Conservation (phyloP, 2,329 filamentous ascomycete species). For the Phoma herbarum region DNA sequence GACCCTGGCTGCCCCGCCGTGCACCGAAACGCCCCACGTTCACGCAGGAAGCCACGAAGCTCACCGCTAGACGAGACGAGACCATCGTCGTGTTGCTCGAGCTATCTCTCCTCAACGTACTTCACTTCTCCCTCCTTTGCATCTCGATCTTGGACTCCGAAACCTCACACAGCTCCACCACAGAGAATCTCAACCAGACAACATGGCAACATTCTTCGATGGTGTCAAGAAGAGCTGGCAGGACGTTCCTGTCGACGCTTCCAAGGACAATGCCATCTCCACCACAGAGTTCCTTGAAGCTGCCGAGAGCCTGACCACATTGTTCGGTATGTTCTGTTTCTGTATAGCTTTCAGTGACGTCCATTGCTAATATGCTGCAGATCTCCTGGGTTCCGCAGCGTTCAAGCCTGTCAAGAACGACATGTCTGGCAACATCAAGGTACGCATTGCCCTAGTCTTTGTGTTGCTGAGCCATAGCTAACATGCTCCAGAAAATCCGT, state of each 20-base stretch:
- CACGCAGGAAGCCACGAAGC: constrained; percentile 23
- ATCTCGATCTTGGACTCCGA: background rate
- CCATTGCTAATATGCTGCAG: constrained; percentile 46
- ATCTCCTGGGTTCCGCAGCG: constrained; percentile 72
- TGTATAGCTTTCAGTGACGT: background rate
- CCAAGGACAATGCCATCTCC: constrained; percentile 77
- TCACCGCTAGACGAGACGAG: constrained; percentile 25
- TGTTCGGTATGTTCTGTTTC: constrained; percentile 73
- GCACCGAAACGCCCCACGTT: constrained; percentile 24
- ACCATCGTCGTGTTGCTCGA: constrained; percentile 18
- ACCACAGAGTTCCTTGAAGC: constrained; percentile 93
- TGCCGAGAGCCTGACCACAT: constrained; percentile 81
- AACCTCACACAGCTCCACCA: background rate
- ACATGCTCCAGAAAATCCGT: constrained; percentile 77
- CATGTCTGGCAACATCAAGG: constrained; percentile 90
- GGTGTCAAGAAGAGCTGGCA: constrained; percentile 84
- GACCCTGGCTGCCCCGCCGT: constrained; percentile 24
- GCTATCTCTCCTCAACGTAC: constrained; percentile 7
- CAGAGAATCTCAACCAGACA: constrained; percentile 19
- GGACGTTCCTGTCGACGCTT: constrained; percentile 78
- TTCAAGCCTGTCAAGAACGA: constrained; percentile 93
- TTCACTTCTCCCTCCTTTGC: background rate
- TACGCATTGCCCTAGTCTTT: constrained; percentile 47
- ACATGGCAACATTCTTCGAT: constrained; percentile 77
- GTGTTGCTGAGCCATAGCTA: background rate